These are phyloP conservation scores for Cryptococcus sp. DNA, from an alignment of 1,284 basidiomycete genomes.

Conservation along the genomic window DNA sequence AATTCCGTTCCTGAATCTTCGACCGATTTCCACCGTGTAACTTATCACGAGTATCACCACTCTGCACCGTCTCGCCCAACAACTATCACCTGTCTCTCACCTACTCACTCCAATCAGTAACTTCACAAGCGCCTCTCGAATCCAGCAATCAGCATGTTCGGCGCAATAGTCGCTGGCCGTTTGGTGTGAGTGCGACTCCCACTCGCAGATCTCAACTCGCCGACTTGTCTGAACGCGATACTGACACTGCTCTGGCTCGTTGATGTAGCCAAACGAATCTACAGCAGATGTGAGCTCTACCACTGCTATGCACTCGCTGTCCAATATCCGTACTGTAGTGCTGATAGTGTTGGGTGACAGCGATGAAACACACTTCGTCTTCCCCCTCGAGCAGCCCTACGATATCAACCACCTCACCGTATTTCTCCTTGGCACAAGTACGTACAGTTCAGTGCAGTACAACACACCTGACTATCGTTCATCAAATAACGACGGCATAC, in stretches of 20 bases:
- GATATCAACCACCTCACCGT: conserved; percentile 87
- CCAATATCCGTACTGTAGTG: neutral
- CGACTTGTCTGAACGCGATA: too few relatives aligned
- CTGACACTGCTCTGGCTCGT: neutral
- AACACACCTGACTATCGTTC: neutral
- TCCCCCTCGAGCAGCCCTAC: conserved; percentile 73
- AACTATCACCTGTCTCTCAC: too few relatives aligned
- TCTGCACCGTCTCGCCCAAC: too few relatives aligned
- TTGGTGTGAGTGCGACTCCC: conserved; percentile 43
- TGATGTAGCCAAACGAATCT: conserved; percentile 51
- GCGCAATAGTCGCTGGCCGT: conserved; percentile 52
- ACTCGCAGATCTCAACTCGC: neutral
- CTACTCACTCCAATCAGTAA: neutral
- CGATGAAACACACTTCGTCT: conserved; percentile 79
- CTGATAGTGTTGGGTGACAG: conserved; percentile 18
- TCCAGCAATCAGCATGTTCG: conserved; percentile 43
- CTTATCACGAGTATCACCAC: too few relatives aligned
- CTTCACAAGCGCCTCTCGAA: neutral
- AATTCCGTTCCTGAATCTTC: too few relatives aligned
- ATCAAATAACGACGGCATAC: neutral
- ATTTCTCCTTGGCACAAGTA: conserved; percentile 79
- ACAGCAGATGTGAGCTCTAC: conserved; percentile 43
- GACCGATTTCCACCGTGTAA: too few relatives aligned
- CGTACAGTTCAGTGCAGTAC: conserved; percentile 27
- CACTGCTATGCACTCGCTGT: neutral